Conservation (phyloP, 148 eudicot species). For the Dysphania ambrosioides region DNA sequence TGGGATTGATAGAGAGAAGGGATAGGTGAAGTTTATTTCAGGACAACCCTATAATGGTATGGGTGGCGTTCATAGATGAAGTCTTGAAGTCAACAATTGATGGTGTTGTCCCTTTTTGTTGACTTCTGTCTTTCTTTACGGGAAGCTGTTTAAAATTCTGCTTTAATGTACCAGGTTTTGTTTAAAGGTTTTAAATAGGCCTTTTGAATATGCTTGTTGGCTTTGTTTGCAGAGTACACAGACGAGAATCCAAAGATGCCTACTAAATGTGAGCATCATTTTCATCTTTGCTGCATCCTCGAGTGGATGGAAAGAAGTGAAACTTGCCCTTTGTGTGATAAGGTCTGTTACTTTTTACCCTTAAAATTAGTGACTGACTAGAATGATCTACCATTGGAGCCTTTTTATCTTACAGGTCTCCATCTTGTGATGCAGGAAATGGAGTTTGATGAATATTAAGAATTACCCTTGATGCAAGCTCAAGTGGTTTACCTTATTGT, state of each 20-base stretch:
- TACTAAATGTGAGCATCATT: conserved; percentile 87
- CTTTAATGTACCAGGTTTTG: not conserved
- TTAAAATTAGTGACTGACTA: not conserved
- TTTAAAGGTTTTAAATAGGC: not conserved
- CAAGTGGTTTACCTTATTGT: not conserved
- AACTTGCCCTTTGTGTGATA: conserved; percentile 80
- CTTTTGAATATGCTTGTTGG: not conserved
- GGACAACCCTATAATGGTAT: too few relatives aligned
- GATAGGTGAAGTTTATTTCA: not conserved
- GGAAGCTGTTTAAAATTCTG: not conserved
- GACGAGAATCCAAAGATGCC: conserved; percentile 82
- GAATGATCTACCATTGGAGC: not conserved
- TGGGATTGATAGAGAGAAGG: too few relatives aligned
- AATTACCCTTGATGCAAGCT: conserved; percentile 22
- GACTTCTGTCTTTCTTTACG: not conserved
- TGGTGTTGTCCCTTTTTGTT: not conserved
- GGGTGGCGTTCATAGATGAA: too few relatives aligned
- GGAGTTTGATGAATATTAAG: conserved; percentile 31
- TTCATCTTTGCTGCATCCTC: conserved; percentile 87
- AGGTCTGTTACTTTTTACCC: conserved; percentile 35
- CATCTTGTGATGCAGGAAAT: conserved; percentile 37
- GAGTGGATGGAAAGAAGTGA: conserved; percentile 98
- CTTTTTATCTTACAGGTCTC: conserved; percentile 10
- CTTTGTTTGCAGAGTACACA: conserved; percentile 60
- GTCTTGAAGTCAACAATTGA: not conserved